phyloP scores from a whole-genome alignment of 768 basidiomycete genomes.

The Xerocomellus amylosporus region DNA sequence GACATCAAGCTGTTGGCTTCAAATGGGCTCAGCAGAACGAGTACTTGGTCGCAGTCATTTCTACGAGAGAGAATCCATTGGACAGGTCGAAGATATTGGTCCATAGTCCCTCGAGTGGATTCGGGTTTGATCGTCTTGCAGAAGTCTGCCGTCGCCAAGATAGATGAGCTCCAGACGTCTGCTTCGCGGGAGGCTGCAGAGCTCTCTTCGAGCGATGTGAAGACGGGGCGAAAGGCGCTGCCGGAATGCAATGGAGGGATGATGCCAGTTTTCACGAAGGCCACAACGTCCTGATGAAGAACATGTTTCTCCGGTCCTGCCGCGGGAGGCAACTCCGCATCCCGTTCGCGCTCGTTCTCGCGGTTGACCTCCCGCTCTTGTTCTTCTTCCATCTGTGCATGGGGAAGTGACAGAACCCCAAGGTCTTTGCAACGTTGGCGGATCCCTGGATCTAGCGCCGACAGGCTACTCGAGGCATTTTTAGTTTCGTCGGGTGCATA shows the following conservation, averaged over 20 bases:
- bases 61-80: not conserved
- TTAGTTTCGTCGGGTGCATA: slow-evolving; percentile 18
- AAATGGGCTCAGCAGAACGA: slow-evolving; percentile 21
- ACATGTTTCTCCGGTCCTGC: slow-evolving; percentile 17
- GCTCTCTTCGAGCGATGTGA: slow-evolving; percentile 1
- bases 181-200: slow-evolving; percentile 13
- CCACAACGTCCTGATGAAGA: slow-evolving; percentile 13
- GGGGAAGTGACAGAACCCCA: slow-evolving; percentile 5
- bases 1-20: slow-evolving; percentile 38
- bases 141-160: slow-evolving; percentile 14
- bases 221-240: slow-evolving; percentile 19
- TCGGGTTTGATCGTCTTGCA: not conserved
- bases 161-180: slow-evolving; percentile 12
- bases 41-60: not conserved
- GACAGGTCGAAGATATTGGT: slow-evolving; percentile 19
- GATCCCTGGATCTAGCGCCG: not conserved
- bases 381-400: slow-evolving; percentile 36
- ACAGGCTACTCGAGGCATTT: not conserved
- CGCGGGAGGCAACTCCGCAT: slow-evolving; percentile 36
- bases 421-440: slow-evolving; percentile 7
- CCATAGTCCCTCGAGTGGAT: not conserved
- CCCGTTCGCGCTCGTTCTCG: slow-evolving; percentile 40
- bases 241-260: slow-evolving; percentile 8
- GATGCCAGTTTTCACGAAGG: slow-evolving; percentile 29
- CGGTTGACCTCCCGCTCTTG: slow-evolving; percentile 44